Evolutionary conservation across 805 yeast genomes (phyloP).

Genomic region (Schwanniomyces occidentalis): DNA sequence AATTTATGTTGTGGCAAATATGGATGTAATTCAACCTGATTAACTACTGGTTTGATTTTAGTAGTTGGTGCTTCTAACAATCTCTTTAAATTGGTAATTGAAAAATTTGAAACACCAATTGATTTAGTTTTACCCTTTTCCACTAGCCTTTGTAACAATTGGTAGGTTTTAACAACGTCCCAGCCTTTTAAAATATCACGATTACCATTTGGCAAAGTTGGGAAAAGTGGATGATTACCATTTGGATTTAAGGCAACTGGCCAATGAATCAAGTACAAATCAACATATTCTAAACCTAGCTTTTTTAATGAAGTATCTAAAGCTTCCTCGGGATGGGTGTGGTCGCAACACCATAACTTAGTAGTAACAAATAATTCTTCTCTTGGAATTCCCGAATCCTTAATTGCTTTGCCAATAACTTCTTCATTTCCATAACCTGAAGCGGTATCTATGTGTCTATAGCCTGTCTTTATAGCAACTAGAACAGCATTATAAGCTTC

Average conservation of each 20-base stretch:
- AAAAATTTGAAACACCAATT: slow-evolving; percentile 76
- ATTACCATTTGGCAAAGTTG: slow-evolving; percentile 34
- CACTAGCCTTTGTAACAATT: slow-evolving; percentile 55
- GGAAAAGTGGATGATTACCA: slow-evolving; percentile 31
- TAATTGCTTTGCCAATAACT: slow-evolving; percentile 56
- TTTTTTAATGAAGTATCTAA: slow-evolving; percentile 59
- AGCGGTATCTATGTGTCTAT: slow-evolving; percentile 79
- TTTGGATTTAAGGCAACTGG: slow-evolving; percentile 51
- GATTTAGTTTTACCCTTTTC: slow-evolving; percentile 54
- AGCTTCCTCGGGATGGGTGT: slow-evolving; percentile 52
- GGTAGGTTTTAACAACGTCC: slow-evolving; percentile 55
- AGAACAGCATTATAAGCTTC: slow-evolving; percentile 57
- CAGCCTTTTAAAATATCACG: slow-evolving; percentile 31
- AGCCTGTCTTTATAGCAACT: slow-evolving; percentile 60
- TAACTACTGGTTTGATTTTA: slow-evolving; percentile 46
- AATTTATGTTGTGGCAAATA: slow-evolving; percentile 58
- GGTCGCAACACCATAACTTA: slow-evolving; percentile 61
- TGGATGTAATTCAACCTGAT: slow-evolving; percentile 48
- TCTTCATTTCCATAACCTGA: slow-evolving; percentile 66
- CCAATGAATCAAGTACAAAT: slow-evolving; percentile 80
- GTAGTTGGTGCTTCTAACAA: slow-evolving; percentile 38
- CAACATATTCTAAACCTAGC: slow-evolving; percentile 73
- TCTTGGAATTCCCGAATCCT: slow-evolving; percentile 61
- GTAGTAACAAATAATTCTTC: slow-evolving; percentile 69
- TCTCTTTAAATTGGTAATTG: slow-evolving; percentile 42